Percentiles rank a stretch among this genome's conserved stretches.
phyloP scores from a whole-genome alignment of 2,329 filamentous ascomycete genomes.

The Aspergillus brunneoviolaceus region DNA sequence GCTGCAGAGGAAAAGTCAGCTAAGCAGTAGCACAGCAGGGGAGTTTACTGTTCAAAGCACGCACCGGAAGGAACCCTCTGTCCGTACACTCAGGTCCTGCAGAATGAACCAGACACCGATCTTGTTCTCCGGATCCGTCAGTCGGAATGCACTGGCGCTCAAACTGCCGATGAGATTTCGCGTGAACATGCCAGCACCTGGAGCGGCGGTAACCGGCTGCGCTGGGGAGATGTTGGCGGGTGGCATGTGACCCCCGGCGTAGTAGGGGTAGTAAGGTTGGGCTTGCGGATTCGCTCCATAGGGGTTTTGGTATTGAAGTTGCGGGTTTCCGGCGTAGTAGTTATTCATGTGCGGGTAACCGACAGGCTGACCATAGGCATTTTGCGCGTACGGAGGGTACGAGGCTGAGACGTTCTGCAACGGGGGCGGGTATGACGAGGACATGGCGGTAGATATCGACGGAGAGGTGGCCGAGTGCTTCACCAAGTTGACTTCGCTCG shows the following conservation, averaged over 20 bases:
- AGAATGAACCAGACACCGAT: slow-evolving; percentile 95
- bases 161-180: slow-evolving; percentile 91
- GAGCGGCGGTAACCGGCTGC: slow-evolving; percentile 44
- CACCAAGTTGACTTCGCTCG: slow-evolving; percentile 67
- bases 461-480: slow-evolving; percentile 65
- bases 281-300: slow-evolving; percentile 32
- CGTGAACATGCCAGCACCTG: slow-evolving; percentile 79
- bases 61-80: slow-evolving; percentile 86
- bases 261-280: slow-evolving; percentile 35
- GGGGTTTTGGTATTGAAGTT: slow-evolving; percentile 36
- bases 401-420: slow-evolving; percentile 40
- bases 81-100: slow-evolving; percentile 90
- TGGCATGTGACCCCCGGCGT: slow-evolving; percentile 35
- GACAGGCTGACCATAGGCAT: slow-evolving; percentile 42
- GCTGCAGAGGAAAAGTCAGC: slow-evolving; percentile 35
- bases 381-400: slow-evolving; percentile 38
- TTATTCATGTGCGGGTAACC: slow-evolving; percentile 37
- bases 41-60: not conserved
- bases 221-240: slow-evolving; percentile 38
- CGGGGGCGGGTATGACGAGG: slow-evolving; percentile 67
- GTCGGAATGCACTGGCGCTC: slow-evolving; percentile 80
- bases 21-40: too few relatives aligned
- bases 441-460: slow-evolving; percentile 77
- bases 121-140: slow-evolving; percentile 75
- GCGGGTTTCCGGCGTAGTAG: slow-evolving; percentile 37